Evolutionary conservation across 2,329 filamentous ascomycete species (phyloP), one percentile per base, ranked within the genome.

Genomic region (Ceratocystis harringtonii): DNA sequence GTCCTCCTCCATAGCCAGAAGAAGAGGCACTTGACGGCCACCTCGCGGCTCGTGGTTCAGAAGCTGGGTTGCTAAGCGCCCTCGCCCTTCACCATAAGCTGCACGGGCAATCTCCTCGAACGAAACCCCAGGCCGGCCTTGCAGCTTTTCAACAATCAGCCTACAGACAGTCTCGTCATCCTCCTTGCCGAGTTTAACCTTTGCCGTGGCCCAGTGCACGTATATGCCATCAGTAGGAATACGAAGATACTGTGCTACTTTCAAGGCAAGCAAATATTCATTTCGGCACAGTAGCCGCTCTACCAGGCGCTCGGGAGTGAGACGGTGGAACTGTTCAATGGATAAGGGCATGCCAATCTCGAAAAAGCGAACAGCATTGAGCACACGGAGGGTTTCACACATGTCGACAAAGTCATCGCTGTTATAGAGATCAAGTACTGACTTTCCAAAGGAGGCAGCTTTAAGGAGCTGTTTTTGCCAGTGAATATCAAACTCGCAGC

Each of bases 381-480:
- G 80, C 0, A 99, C 92, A 17, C 94, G 87, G 17, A 99, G 77
- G 0, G 87, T 94, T 74, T 99, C 92, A 70, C 91, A 96, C 87
- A 96, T 97, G 69, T 97, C 92, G 64, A 99, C 94, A 75, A 97
- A 99, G 69, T 99, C 92, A 72, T 99, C 94, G 72, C 92, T 96
- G 75, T 94, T 96, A 76, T 97, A 99, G 12, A 97, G 85, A 71
- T 97, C 94, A 2, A 99, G 81, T 0, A 97, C 94, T 0, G 94
- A 97, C 74, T 99, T 99, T 68, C 94, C 94, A 73, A 96, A 97
- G 0, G 92, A 97, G 0, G 94, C 94, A 5, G 94, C 94, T 73
- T 95, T 95, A n/a, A 99, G 80, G 1, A 99, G 80, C 70, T 95
- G 85, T 73, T 97, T 99, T 73, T 99, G 94, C 90, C 92, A 95